Base-by-base conservation (phyloP, 73 alveolate species). In the Paramecium primaurelia region DNA sequence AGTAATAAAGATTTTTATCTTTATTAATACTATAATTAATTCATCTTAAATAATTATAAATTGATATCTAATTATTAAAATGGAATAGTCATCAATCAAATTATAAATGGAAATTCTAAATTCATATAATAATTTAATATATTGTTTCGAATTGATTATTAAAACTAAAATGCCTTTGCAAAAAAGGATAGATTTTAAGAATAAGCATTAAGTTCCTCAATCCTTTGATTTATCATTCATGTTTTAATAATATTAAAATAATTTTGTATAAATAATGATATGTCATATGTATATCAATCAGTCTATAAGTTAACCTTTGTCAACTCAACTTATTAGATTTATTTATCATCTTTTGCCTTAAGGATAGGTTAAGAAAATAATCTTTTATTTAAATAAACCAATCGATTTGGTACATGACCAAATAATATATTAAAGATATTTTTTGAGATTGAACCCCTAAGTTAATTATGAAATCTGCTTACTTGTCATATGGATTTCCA, bases 271-370 rank as follows among this genome's bases (percentile, higher is more conserved):
- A 18, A 54, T 34, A 54, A 16, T 18, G 32, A 54, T 54, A 11
- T 47, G 18, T 47, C 59, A 47, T 10, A 54, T 54, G 11, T n/a
- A 11, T 30, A 7, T 64, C 84, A 64, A 64, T 64, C 47, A 64
- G 28, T 64, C 47, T 28, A 34, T 34, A 9, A 32, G 12, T 64
- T 64, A 14, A 32, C 20, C 30, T 22, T 32, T 4, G 84, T 58
- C 71, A 92, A 94, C 40, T 94, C 98, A 36, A 84, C 64, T 64
- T 49, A 86, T 45, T 93, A 94, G 58, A 93, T 94, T 77, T 96
- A 95, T 0, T 85, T 95, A 12, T 95, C 92, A 77, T 95, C 86
- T 77, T 92, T 49, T 88, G 88, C 92, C 16, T 91, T 73, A 12
- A 92, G 83, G 68, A 26, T 34, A 14, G 93, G 44, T 3, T 49